A percentile compares a stretch with the other conserved stretches of the same genome.
Conservation (phyloP, 2,329 filamentous ascomycete species). For the Scedosporium apiospermum region DNA sequence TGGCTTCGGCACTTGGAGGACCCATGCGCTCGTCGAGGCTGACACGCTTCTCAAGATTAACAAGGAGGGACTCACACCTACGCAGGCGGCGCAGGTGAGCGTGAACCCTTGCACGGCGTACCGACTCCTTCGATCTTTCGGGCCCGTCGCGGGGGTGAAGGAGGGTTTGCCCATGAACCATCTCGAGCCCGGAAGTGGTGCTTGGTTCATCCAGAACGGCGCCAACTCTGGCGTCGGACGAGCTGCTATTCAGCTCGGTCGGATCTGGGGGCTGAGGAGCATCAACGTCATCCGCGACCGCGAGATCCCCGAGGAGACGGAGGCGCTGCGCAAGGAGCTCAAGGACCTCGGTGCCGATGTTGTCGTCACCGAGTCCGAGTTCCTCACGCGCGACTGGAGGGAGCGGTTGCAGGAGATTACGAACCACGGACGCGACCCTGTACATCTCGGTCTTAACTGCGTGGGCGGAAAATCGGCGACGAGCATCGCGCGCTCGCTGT, state of each 20-base stretch:
- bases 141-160: slow-evolving; percentile 32
- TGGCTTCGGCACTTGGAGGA: slow-evolving; percentile 89
- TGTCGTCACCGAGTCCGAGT: slow-evolving; percentile 47
- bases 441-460: slow-evolving; percentile 81
- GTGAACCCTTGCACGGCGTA: slow-evolving; percentile 95
- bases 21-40: slow-evolving; percentile 63
- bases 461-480: slow-evolving; percentile 83
- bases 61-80: slow-evolving; percentile 57
- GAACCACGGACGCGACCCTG: slow-evolving; percentile 57
- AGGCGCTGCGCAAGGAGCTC: slow-evolving; percentile 45
- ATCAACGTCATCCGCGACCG: slow-evolving; percentile 82
- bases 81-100: slow-evolving; percentile 78
- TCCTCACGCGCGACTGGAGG: slow-evolving; percentile 49
- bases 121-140: slow-evolving; percentile 81
- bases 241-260: slow-evolving; percentile 80
- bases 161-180: slow-evolving; percentile 34
- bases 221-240: slow-evolving; percentile 90
- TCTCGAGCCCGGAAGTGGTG: slow-evolving; percentile 43
- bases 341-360: slow-evolving; percentile 44
- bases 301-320: slow-evolving; percentile 52
- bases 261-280: slow-evolving; percentile 78
- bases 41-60: slow-evolving; percentile 59
- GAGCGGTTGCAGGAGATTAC: slow-evolving; percentile 56
- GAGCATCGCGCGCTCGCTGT: slow-evolving; percentile 65
- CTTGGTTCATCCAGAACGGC: slow-evolving; percentile 96